Percentiles rank a stretch among this genome's conserved stretches.
These are phyloP conservation scores for Ceriops zippeliana DNA, from an alignment of 345 rosid species.

Conservation along the genomic window DNA sequence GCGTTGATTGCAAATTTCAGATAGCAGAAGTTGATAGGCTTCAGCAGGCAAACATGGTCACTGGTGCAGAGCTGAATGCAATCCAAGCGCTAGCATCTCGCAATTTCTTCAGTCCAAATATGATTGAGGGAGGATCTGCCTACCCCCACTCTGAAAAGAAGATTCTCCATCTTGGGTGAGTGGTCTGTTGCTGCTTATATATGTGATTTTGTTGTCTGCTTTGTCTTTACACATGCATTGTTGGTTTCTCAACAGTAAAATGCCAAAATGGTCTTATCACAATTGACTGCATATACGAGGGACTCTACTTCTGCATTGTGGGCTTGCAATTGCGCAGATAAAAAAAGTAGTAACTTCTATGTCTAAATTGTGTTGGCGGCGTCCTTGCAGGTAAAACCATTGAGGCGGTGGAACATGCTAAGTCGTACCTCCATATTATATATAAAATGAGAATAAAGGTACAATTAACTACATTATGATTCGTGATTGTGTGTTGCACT, in stretches of 20 bases:
- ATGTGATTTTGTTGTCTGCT: too few species aligned
- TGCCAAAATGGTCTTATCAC: too few species aligned
- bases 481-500: neutral
- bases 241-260: too few species aligned
- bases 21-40: constrained; percentile 84
- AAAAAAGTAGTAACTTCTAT: too few species aligned
- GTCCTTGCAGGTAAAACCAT: constrained; percentile 20
- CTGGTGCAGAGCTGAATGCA: constrained; percentile 62
- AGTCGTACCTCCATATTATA: neutral
- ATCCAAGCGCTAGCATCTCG: constrained; percentile 80
- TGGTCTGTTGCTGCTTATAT: too few species aligned
- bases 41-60: constrained; percentile 71
- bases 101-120: constrained; percentile 67
- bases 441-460: constrained; percentile 1
- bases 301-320: too few species aligned
- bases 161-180: constrained; percentile 74
- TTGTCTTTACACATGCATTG: too few species aligned
- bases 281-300: too few species aligned
- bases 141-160: constrained; percentile 73
- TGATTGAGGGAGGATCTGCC: constrained; percentile 42
- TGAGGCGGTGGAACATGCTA: neutral
- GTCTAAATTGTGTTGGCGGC: neutral
- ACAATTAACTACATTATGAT: neutral
- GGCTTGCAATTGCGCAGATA: too few species aligned
- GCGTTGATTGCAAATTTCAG: constrained; percentile 29